Base-by-base conservation (phyloP, 2,329 filamentous ascomycete species). In the Penicillium verrucosum region DNA sequence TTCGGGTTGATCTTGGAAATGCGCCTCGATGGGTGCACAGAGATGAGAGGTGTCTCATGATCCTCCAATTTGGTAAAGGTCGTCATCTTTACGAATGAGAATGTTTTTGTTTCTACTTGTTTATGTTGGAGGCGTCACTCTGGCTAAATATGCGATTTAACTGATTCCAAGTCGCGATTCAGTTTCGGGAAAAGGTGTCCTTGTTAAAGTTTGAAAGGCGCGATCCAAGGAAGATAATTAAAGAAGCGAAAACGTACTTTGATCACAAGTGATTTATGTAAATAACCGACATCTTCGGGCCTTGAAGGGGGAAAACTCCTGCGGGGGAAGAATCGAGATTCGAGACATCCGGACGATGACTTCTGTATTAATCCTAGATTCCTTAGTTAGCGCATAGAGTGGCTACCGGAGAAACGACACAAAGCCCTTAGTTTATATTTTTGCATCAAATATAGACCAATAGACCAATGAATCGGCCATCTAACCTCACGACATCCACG, bases 1-100 rank as follows among this genome's bases (percentile, higher is more conserved):
- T 90, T 90, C 59, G 89, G 84, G 68, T 92, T 86, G 68, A 94
- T 90, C 70, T 86, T 86, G 57, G 87, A 87, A 53, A 92, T 75
- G 63, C 82, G 84, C 71, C 88, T 82, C 16, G 76, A 72, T 5
- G 87, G 78, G 68, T 90, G 84, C 57, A 92, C 77, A 52, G 82
- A 82, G 67, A 91, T 89, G 62, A 81, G 81, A 45, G 88, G 82
- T 58, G 75, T 80, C 64, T 87, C 82, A 61, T 79, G 79, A 55
- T 85, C 84, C 10, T 76, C 67, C 61, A 90, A 83, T 68, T 83
- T 84, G 25, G 88, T 90, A 69, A 90, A 91, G 45, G 85, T 89
- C 10, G 89, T 85, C 89, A 91, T 91, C 51, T 48, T 73, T 30
- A 37, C 11, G 12, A n/a, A 18, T 30, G 14, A 5, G 6, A 25